Evolutionary conservation across 2,329 filamentous ascomycete species (phyloP).

Genomic region (Aspergillus persii): DNA sequence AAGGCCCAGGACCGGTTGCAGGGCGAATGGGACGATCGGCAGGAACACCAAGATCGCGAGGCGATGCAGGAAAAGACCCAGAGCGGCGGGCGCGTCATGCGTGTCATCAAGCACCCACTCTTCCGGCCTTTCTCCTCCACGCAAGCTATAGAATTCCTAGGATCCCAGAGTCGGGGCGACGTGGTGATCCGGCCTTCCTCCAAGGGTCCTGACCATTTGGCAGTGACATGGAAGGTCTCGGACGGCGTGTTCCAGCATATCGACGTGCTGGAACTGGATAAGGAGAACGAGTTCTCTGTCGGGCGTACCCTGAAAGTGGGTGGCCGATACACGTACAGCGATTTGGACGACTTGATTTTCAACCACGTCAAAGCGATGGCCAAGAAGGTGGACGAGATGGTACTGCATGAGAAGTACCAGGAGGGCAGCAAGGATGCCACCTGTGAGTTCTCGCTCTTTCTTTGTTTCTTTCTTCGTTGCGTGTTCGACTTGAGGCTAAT

Average conservation of each 20-base stretch:
- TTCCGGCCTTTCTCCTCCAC: slow-evolving; percentile 91
- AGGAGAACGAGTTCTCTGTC: slow-evolving; percentile 94
- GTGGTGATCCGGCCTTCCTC: slow-evolving; percentile 94
- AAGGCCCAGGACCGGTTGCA: slow-evolving; percentile 68
- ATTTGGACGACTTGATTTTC: slow-evolving; percentile 96
- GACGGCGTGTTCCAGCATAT: slow-evolving; percentile 97
- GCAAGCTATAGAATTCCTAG: slow-evolving; percentile 90
- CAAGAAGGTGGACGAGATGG: slow-evolving; percentile 95
- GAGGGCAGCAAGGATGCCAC: slow-evolving; percentile 74
- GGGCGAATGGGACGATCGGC: slow-evolving; percentile 81
- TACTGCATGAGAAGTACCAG: slow-evolving; percentile 91
- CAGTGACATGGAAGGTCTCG: slow-evolving; percentile 96
- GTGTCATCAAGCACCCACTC: slow-evolving; percentile 96
- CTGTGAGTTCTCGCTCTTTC: slow-evolving; percentile 59
- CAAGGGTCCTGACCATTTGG: slow-evolving; percentile 91
- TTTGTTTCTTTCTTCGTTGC: neutral
- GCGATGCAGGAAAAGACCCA: slow-evolving; percentile 83
- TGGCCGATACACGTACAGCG: slow-evolving; percentile 86
- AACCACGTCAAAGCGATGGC: slow-evolving; percentile 98
- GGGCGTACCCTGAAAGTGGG: slow-evolving; percentile 81
- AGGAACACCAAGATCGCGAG: slow-evolving; percentile 79
- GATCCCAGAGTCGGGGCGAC: slow-evolving; percentile 80
- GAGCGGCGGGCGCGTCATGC: slow-evolving; percentile 77
- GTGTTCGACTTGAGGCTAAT: neutral
- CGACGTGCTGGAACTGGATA: slow-evolving; percentile 93